These are phyloP conservation scores for Centella asiatica DNA, from an alignment of 129 eudicot genomes.

Conservation along the genomic window DNA sequence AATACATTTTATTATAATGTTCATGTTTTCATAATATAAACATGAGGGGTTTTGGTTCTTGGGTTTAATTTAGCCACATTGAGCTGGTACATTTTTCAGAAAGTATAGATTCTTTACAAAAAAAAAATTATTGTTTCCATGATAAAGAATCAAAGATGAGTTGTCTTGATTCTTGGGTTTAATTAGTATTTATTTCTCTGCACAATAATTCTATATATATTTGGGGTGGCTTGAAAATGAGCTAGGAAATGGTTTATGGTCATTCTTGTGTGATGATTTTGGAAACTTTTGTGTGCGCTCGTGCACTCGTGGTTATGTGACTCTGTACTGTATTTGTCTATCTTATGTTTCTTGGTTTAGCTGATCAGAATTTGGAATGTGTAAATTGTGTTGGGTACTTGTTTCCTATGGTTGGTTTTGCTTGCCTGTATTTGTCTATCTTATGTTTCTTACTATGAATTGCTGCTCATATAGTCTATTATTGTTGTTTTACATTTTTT, in stretches of 20 bases:
- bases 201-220: no score
- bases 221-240: background rate
- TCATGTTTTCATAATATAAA: background rate
- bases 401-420: background rate
- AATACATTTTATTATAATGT: background rate
- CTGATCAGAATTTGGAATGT: background rate
- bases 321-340: no score
- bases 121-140: no score
- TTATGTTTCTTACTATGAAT: no score
- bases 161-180: no score
- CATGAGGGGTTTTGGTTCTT: conserved; percentile 2
- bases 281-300: no score
- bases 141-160: no score
- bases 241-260: background rate
- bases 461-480: background rate
- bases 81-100: no score
- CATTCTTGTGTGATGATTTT: background rate
- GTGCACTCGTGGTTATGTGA: no score
- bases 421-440: background rate
- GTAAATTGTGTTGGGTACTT: background rate
- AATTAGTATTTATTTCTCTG: no score
- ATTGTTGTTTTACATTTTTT: background rate
- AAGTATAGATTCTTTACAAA: no score
- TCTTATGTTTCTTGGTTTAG: background rate
- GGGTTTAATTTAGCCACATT: background rate